Evolutionary conservation across 208 protist species (phyloP), one percentile per base, ranked within the genome.

Genomic region (Novymonas esmeraldas): DNA sequence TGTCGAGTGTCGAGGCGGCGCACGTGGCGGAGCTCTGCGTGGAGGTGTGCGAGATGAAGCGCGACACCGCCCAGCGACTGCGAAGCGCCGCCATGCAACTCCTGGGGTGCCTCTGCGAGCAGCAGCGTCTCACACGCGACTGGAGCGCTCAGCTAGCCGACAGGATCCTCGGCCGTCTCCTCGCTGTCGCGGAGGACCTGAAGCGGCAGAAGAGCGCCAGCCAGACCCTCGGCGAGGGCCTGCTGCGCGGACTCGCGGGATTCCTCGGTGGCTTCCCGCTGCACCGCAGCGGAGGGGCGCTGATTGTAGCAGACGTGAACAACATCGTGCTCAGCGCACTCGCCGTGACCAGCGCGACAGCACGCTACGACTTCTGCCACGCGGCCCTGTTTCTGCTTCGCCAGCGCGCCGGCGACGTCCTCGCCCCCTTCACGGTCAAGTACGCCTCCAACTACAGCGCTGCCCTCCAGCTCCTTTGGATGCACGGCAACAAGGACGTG

Each of bases 401-500:
- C 22, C 24, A 44, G 6, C 63, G 70, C 51, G 67, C 74, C 28
- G 39, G 49, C 18, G 42, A 44, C 24, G 42, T 49, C 20, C 64
- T 89, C 13, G 74, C 72, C 13, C 76, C 64, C 51, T 81, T 59
- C 60, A 58, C 81, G 36, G 24, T 66, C 24, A 13, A 49, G 13
- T 72, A 76, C 62, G 68, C 79, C 16, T 22, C 26, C 4, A 52
- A 79, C 49, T 78, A 71, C 46, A 58, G 63, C 10, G 36, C 45
- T 1, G 16, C 68, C 13, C 41, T 91, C 60, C 10, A 41, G 26
- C 31, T 7, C 20, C 68, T 91, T 7, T 86, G 80, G 81, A n/a
- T 29, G 54, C 85, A 91, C 70, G 70, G 68, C 44, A 87, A 91
- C 68, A 73, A 58, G n/a, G 68, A 80, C 22, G 52, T 91, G 11